Percentiles rank a stretch among this genome's conserved stretches.
phyloP scores from a whole-genome alignment of 2,329 filamentous ascomycete species.

The Sporothrix pseudoabietina region DNA sequence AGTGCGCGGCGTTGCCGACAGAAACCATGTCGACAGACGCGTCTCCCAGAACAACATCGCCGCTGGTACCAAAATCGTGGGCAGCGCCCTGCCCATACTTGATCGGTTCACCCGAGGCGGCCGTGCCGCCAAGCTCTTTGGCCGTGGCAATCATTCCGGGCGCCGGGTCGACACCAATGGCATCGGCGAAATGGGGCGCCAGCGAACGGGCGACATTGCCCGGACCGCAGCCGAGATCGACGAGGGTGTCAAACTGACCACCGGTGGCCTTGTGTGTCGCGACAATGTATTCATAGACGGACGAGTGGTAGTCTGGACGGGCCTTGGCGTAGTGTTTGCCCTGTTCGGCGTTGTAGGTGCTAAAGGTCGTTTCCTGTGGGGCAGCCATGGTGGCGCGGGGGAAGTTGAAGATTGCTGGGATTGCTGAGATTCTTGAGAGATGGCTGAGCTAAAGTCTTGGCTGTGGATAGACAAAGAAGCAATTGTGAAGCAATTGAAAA shows the following conservation, averaged over 20 bases:
- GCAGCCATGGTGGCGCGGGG: neutral
- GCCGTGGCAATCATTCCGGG: conserved; percentile 57
- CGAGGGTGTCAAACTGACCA: conserved; percentile 46
- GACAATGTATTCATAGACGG: conserved; percentile 52
- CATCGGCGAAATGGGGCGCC: conserved; percentile 49
- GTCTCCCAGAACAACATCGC: conserved; percentile 38
- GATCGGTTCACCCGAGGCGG: conserved; percentile 41
- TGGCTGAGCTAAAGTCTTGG: neutral
- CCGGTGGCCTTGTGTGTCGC: conserved; percentile 51
- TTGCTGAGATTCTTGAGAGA: neutral
- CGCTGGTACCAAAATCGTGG: conserved; percentile 45
- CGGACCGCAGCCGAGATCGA: conserved; percentile 62
- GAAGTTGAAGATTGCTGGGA: neutral
- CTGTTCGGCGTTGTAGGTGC: conserved; percentile 48
- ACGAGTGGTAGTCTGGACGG: conserved; percentile 48
- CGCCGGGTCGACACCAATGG: conserved; percentile 55
- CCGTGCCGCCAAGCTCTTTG: conserved; percentile 41
- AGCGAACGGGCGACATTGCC: conserved; percentile 53
- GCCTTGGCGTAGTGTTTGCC: conserved; percentile 48
- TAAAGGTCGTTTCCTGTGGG: conserved; percentile 49
- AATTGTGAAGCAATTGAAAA: too few species aligned
- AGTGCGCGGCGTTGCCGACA: conserved; percentile 56
- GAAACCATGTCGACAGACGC: conserved; percentile 53
- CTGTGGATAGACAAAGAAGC: neutral
- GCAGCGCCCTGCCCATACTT: conserved; percentile 49